phyloP scores from a whole-genome alignment of 805 yeast species.

The Sugiyamaella marilandica region DNA sequence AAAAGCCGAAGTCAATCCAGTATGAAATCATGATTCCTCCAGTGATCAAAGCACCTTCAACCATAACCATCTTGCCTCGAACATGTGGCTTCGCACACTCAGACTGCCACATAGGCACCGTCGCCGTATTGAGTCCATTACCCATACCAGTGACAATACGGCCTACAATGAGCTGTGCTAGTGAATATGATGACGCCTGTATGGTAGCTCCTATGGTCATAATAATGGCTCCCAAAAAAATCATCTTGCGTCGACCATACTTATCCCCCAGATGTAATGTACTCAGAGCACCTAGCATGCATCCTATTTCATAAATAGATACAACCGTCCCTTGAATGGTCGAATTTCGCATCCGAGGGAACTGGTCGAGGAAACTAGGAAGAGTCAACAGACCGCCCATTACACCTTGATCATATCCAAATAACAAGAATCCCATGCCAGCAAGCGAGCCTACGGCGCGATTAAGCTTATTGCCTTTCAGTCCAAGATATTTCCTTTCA shows the following conservation, averaged over 20 bases:
- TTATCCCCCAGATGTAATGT: slow-evolving; percentile 47
- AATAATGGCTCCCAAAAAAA: slow-evolving; percentile 44
- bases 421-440: slow-evolving; percentile 38
- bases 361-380: slow-evolving; percentile 26
- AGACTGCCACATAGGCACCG: slow-evolving; percentile 78
- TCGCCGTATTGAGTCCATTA: slow-evolving; percentile 71
- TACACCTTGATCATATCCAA: slow-evolving; percentile 74
- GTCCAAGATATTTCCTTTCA: slow-evolving; percentile 13
- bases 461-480: slow-evolving; percentile 17
- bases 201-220: slow-evolving; percentile 47
- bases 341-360: slow-evolving; percentile 19
- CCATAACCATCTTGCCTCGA: slow-evolving; percentile 49
- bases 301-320: slow-evolving; percentile 43
- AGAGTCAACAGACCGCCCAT: slow-evolving; percentile 72
- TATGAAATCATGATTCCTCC: slow-evolving; percentile 33
- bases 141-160: slow-evolving; percentile 73
- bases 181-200: slow-evolving; percentile 35
- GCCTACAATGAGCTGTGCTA: slow-evolving; percentile 40
- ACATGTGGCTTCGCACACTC: slow-evolving; percentile 63
- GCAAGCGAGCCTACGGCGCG: slow-evolving; percentile 20
- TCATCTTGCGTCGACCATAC: slow-evolving; percentile 45
- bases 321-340: slow-evolving; percentile 22
- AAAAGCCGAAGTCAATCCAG: slow-evolving; percentile 27
- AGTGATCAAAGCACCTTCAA: slow-evolving; percentile 20
- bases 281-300: slow-evolving; percentile 44